Evolutionary conservation across 2,329 filamentous ascomycete genomes (phyloP).

Genomic region (Pseudogymnoascus sp.): DNA sequence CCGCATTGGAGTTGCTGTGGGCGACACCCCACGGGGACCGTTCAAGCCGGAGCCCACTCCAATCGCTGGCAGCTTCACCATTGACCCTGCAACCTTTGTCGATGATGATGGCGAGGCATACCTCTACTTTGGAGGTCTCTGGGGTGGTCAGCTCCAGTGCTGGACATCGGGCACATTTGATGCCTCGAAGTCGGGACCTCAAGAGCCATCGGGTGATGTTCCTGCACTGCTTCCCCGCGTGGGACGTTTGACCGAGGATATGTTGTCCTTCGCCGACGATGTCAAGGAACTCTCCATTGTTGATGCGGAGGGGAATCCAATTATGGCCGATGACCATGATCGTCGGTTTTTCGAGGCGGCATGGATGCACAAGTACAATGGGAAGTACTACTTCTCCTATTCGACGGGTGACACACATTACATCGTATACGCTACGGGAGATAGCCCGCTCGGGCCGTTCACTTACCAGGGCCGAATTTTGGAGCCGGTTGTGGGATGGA

Average conservation of each 20-base stretch:
- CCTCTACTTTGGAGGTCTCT: constrained; percentile 70
- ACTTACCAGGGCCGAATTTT: constrained; percentile 63
- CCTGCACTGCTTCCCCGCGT: constrained; percentile 58
- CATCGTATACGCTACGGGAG: constrained; percentile 59
- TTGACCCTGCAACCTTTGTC: constrained; percentile 69
- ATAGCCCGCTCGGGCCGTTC: constrained; percentile 61
- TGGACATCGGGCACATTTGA: constrained; percentile 56
- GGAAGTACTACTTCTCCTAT: constrained; percentile 67
- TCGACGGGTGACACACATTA: constrained; percentile 72
- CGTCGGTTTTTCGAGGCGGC: constrained; percentile 72
- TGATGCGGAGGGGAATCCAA: constrained; percentile 49
- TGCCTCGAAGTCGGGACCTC: constrained; percentile 41
- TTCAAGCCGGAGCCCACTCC: constrained; percentile 57
- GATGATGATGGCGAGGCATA: constrained; percentile 62
- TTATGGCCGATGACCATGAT: constrained; percentile 61
- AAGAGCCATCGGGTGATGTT: constrained; percentile 53
- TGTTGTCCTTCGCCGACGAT: constrained; percentile 50
- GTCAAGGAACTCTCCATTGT: constrained; percentile 57
- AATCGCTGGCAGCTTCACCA: constrained; percentile 64
- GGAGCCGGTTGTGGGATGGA: constrained; percentile 73
- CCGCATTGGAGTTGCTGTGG: constrained; percentile 63
- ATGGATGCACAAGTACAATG: constrained; percentile 67
- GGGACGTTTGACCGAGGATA: constrained; percentile 54
- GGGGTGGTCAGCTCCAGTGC: constrained; percentile 75
- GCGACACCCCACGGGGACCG: constrained; percentile 57